Evolutionary conservation across 208 protist genomes (phyloP).

Genomic region (Crithidia bombi): DNA sequence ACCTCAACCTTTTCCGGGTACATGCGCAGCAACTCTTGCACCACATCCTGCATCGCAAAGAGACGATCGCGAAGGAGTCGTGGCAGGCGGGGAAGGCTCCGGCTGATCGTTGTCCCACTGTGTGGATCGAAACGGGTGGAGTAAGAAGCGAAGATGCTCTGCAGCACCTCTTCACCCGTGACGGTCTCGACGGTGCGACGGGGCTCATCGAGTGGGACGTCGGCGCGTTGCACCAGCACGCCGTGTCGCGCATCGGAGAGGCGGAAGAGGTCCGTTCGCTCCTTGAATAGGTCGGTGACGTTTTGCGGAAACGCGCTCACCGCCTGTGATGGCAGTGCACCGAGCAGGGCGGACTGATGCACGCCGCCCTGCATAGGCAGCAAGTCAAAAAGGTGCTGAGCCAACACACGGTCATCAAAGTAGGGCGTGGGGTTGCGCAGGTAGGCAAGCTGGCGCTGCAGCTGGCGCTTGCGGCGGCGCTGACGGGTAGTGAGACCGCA

Average conservation of each 20-base stretch:
- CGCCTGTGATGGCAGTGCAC: conserved; percentile 27
- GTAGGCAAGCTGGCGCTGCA: conserved; percentile 68
- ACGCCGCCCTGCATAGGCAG: conserved; percentile 51
- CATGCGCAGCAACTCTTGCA: conserved; percentile 53
- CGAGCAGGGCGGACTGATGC: conserved; percentile 34
- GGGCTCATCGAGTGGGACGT: conserved; percentile 34
- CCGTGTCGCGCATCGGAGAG: conserved; percentile 39
- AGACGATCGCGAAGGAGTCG: conserved; percentile 41
- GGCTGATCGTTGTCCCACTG: conserved; percentile 63
- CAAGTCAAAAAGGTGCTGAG: conserved; percentile 74
- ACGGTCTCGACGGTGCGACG: conserved; percentile 33
- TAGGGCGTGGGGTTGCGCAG: conserved; percentile 61
- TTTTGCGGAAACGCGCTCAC: conserved; percentile 36
- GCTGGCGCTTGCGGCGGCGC: conserved; percentile 42
- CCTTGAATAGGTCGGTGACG: conserved; percentile 27
- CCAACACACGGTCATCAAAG: conserved; percentile 76
- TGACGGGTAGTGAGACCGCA: conserved; percentile 35
- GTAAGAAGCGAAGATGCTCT: conserved; percentile 63
- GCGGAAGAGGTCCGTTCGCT: conserved; percentile 27
- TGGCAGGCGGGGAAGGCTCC: conserved; percentile 51
- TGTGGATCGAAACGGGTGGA: conserved; percentile 57
- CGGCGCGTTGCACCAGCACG: conserved; percentile 69
- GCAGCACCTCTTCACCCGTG: conserved; percentile 73
- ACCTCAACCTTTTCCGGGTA: conserved; percentile 83
- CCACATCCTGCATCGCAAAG: conserved; percentile 57